Evolutionary conservation across 2,329 filamentous ascomycete genomes (phyloP).

Genomic region (Thermomyces lanuginosus): DNA sequence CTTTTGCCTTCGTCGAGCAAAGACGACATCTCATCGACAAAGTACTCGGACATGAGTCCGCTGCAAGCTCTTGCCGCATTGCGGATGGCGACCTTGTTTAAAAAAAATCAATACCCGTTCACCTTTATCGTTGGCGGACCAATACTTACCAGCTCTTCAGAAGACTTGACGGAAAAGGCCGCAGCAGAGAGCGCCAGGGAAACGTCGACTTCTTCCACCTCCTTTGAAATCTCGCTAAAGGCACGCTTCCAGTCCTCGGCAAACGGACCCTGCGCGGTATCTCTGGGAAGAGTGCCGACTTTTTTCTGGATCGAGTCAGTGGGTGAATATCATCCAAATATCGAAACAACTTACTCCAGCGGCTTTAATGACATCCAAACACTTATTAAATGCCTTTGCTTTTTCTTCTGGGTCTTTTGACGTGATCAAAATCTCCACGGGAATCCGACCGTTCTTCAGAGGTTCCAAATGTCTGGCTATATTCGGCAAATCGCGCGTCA

Average conservation of each 20-base stretch:
- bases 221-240: slow-evolving; percentile 62
- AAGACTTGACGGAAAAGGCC: slow-evolving; percentile 85
- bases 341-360: slow-evolving; percentile 52
- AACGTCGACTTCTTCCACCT: slow-evolving; percentile 78
- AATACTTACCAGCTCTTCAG: slow-evolving; percentile 62
- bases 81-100: slow-evolving; percentile 61
- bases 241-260: slow-evolving; percentile 90
- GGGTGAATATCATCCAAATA: background rate
- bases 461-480: slow-evolving; percentile 82
- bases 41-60: slow-evolving; percentile 87
- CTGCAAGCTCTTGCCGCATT: slow-evolving; percentile 89
- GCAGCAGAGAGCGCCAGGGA: slow-evolving; percentile 62
- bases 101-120: slow-evolving; percentile 8
- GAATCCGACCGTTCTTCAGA: slow-evolving; percentile 79
- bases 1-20: slow-evolving; percentile 95
- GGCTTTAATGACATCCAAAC: slow-evolving; percentile 70
- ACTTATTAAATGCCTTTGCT: slow-evolving; percentile 72
- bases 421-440: slow-evolving; percentile 78
- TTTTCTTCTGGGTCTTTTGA: slow-evolving; percentile 87
- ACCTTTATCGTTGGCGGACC: too few relatives aligned
- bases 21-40: slow-evolving; percentile 94
- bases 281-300: slow-evolving; percentile 72
- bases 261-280: slow-evolving; percentile 71
- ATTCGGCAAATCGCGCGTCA: slow-evolving; percentile 1
- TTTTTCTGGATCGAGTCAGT: slow-evolving; percentile 50